phyloP scores from a whole-genome alignment of 192 early-diverging fungal species.

The Coemansia sp. region DNA sequence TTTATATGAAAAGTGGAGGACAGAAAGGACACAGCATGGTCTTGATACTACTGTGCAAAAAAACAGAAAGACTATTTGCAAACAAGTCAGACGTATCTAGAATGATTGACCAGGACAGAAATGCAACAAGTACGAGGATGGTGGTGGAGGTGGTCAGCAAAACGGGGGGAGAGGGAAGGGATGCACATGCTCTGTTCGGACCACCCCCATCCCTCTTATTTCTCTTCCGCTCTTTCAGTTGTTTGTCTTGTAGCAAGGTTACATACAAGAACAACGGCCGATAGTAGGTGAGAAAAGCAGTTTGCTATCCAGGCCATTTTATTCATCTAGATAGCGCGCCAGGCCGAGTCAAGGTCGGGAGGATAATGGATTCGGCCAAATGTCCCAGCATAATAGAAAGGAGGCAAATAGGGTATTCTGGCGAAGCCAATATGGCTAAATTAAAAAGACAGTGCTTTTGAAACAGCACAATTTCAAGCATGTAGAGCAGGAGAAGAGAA shows the following conservation, averaged over 20 bases:
- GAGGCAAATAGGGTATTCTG: too few species aligned
- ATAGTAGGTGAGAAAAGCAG: too few species aligned
- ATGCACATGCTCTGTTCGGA: neutral
- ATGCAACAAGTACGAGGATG: neutral
- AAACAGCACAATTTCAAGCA: neutral
- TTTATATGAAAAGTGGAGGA: slow-evolving; percentile 3
- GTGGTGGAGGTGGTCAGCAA: neutral
- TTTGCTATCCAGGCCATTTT: too few species aligned
- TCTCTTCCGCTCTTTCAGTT: neutral
- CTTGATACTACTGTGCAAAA: neutral
- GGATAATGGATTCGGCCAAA: neutral
- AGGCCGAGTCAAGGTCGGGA: neutral
- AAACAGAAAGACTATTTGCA: neutral
- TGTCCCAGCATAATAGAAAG: neutral
- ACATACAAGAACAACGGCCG: neutral
- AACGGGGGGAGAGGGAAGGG: neutral
- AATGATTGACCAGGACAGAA: neutral
- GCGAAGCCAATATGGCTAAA: neutral
- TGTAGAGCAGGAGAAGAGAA: neutral
- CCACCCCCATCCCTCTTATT: neutral
- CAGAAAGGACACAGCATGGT: neutral
- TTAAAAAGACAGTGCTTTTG: neutral
- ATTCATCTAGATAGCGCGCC: neutral
- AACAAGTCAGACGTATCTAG: neutral
- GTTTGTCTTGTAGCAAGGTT: neutral